phyloP scores from a whole-genome alignment of 768 basidiomycete species.

The Tricholoma terreum region DNA sequence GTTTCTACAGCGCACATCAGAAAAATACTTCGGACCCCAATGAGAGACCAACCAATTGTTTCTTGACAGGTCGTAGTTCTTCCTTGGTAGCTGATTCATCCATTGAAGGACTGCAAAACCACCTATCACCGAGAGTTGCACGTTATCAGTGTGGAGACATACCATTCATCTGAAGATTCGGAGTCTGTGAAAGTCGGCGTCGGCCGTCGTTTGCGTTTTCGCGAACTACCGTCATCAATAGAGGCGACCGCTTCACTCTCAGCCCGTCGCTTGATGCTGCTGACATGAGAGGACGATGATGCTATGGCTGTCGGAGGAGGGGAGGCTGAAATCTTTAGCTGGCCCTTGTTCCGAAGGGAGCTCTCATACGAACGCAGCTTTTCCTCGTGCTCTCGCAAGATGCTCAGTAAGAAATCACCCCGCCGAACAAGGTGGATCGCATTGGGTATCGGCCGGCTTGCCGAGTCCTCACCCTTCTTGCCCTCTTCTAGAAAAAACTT shows the following conservation, averaged over 20 bases:
- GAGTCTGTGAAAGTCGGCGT: conserved; percentile 97
- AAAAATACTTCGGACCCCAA: background rate
- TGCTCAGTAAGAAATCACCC: conserved; percentile 87
- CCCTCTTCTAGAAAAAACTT: conserved; percentile 99
- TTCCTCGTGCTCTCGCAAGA: conserved; percentile 86
- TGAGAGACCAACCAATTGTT: conserved; percentile 67
- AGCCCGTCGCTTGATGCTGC: conserved; percentile 68
- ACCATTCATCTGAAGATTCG: conserved; percentile 91
- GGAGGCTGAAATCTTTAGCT: conserved; percentile 68
- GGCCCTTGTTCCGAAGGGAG: conserved; percentile 67
- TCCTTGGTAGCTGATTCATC: conserved; percentile 92
- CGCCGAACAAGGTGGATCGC: conserved; percentile 97
- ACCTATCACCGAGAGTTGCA: conserved; percentile 2
- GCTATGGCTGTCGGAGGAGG: conserved; percentile 72
- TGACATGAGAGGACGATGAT: conserved; percentile 61
- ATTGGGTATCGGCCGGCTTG: conserved; percentile 89
- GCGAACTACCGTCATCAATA: conserved; percentile 64
- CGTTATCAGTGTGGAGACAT: conserved; percentile 21
- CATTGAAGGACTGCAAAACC: conserved; percentile 77
- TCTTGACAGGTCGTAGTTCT: conserved; percentile 93
- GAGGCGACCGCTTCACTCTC: conserved; percentile 85
- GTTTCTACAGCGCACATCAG: conserved; percentile 58
- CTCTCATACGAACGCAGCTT: conserved; percentile 87
- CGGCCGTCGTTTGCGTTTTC: conserved; percentile 87
- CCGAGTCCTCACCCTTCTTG: conserved; percentile 87